Conservation (phyloP, 2,329 filamentous ascomycete genomes). For the Tolypocladium pustulatum region DNA sequence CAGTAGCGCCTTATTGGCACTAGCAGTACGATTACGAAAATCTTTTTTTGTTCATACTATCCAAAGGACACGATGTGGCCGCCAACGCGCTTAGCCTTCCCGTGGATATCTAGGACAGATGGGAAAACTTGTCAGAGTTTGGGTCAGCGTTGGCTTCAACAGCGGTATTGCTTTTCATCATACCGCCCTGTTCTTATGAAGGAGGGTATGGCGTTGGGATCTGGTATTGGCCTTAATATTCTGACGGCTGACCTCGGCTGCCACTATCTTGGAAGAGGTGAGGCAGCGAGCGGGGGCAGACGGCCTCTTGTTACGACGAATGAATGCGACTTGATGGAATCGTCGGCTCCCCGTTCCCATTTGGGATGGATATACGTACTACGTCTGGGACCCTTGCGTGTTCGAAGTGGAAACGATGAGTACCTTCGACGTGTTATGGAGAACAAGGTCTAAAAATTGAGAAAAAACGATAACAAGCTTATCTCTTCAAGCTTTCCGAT, state of each 20-base stretch:
- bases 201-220: not conserved
- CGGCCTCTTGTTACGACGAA: not conserved
- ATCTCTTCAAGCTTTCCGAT: not conserved
- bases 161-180: not conserved
- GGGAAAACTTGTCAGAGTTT: not conserved
- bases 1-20: not conserved
- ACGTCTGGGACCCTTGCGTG: not conserved
- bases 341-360: not conserved
- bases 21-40: not conserved
- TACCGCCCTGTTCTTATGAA: not conserved
- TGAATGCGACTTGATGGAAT: not conserved
- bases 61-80: not conserved
- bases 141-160: not conserved
- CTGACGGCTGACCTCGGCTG: not conserved
- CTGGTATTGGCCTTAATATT: not conserved
- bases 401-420: not conserved
- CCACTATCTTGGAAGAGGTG: not conserved
- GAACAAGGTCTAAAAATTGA: not conserved
- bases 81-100: not conserved
- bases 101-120: not conserved
- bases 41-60: not conserved
- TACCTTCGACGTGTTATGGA: not conserved
- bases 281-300: not conserved
- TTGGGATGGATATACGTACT: not conserved
- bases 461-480: not conserved